Conservation (phyloP, 768 basidiomycete species). For the Tubosaeta brunneosetosa region DNA sequence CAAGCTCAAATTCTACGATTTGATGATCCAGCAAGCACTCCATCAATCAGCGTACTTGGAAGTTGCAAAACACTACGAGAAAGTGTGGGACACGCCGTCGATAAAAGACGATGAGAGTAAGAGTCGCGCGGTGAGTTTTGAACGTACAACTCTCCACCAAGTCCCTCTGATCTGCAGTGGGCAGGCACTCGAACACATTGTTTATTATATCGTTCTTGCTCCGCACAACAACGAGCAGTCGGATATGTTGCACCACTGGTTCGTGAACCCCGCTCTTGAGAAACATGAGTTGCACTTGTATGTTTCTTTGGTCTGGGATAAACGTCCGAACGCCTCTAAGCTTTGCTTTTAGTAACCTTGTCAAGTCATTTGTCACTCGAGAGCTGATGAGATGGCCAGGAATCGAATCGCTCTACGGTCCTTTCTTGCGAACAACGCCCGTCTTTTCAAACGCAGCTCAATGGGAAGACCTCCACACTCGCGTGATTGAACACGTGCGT, state of each 20-base stretch:
- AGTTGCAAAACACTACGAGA: conserved; percentile 91
- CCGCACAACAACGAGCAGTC: conserved; percentile 96
- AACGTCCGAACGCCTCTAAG: conserved; percentile 2
- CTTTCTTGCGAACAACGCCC: conserved; percentile 70
- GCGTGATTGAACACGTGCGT: conserved; percentile 93
- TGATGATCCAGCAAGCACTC: conserved; percentile 94
- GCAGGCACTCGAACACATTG: conserved; percentile 90
- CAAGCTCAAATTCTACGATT: conserved; percentile 92
- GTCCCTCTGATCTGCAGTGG: conserved; percentile 1
- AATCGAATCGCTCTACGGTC: conserved; percentile 83
- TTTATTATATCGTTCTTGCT: conserved; percentile 90
- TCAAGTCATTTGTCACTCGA: conserved; percentile 89
- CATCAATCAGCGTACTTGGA: conserved; percentile 84
- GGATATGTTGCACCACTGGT: conserved; percentile 90
- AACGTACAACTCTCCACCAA: neutral
- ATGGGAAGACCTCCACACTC: conserved; percentile 93
- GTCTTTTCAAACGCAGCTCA: conserved; percentile 77
- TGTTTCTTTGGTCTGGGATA: conserved; percentile 15
- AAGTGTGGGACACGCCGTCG: conserved; percentile 95
- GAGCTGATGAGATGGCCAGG: conserved; percentile 98
- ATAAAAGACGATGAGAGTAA: conserved; percentile 82
- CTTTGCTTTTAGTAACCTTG: conserved; percentile 62
- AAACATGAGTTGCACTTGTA: conserved; percentile 87
- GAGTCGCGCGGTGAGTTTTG: conserved; percentile 54
- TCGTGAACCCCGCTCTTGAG: conserved; percentile 67